Conservation (phyloP, 2,329 filamentous ascomycete species). For the Cercospora janseana region DNA sequence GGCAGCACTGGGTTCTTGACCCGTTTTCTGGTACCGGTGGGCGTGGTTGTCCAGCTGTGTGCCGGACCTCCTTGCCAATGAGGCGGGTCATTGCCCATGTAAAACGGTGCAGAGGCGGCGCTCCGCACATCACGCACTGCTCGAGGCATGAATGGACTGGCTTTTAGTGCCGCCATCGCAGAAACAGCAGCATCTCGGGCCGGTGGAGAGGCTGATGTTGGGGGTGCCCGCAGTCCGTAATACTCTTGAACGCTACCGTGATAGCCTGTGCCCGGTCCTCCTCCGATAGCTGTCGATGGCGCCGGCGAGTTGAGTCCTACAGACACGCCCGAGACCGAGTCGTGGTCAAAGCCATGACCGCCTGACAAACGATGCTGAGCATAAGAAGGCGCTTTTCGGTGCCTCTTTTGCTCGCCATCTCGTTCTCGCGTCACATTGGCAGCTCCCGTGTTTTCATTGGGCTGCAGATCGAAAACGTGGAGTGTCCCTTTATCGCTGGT, state of each 20-base stretch:
- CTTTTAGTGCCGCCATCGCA: conserved; percentile 34
- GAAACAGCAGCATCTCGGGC: conserved; percentile 22
- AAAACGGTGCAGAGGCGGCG: conserved; percentile 75
- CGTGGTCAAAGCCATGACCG: conserved; percentile 23
- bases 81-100: conserved; percentile 71
- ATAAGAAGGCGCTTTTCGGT: conserved; percentile 28
- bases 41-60: conserved; percentile 36
- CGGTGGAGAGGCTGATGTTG: conserved; percentile 30
- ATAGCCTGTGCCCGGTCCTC: conserved; percentile 22
- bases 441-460: conserved; percentile 38
- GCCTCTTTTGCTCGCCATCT: conserved; percentile 14
- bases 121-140: conserved; percentile 89
- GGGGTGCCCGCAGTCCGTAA: conserved; percentile 35
- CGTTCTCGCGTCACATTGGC: conserved; percentile 11
- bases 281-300: conserved; percentile 22
- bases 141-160: conserved; percentile 59
- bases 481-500: conserved; percentile 96
- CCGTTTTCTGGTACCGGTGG: conserved; percentile 37
- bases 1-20: conserved; percentile 42
- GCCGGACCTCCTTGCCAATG: conserved; percentile 39
- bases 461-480: conserved; percentile 85
- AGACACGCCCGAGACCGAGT: conserved; percentile 29
- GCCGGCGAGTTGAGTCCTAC: conserved; percentile 29
- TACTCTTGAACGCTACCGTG: conserved; percentile 38
- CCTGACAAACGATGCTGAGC: conserved; percentile 26